These are phyloP conservation scores for Flaveria floridana DNA, from an alignment of 140 eudicot genomes.

Conservation along the genomic window DNA sequence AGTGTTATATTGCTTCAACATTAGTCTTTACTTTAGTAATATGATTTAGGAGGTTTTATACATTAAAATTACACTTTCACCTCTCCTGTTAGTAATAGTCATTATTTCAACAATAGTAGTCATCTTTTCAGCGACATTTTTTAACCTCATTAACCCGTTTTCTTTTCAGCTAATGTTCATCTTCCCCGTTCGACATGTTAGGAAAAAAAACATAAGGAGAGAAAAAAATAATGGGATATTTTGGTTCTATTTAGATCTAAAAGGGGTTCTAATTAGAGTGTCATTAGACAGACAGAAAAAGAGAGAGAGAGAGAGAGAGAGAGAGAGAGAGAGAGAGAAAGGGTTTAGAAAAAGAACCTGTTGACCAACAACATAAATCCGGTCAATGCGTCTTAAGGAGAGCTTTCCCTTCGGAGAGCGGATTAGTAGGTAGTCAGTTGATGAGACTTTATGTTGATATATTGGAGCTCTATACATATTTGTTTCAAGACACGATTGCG, in stretches of 20 bases:
- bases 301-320: background rate
- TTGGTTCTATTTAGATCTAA: background rate
- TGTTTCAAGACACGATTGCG: conserved; percentile 89
- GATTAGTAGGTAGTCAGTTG: conserved; percentile 84
- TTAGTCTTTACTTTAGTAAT: background rate
- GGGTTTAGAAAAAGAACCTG: conserved; percentile 44
- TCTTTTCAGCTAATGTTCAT: background rate
- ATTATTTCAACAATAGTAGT: background rate
- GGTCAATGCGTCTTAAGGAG: conserved; percentile 89
- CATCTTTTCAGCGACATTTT: background rate
- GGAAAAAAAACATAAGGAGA: background rate
- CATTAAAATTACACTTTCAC: background rate
- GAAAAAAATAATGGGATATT: background rate
- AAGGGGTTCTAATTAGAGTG: background rate
- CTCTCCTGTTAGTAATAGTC: background rate
- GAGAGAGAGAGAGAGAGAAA: background rate
- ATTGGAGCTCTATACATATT: conserved; percentile 95
- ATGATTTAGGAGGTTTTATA: background rate
- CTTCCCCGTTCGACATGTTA: background rate
- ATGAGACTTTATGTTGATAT: conserved; percentile 74
- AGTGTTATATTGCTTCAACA: background rate
- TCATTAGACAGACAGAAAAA: background rate
- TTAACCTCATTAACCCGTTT: background rate
- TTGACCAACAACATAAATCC: conserved; percentile 86
- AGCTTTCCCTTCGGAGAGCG: conserved; percentile 97